Percentiles rank a stretch among this genome's conserved stretches.
These are phyloP conservation scores for Cryphonectria parasitica DNA, from an alignment of 2,329 filamentous ascomycete species.

Conservation along the genomic window DNA sequence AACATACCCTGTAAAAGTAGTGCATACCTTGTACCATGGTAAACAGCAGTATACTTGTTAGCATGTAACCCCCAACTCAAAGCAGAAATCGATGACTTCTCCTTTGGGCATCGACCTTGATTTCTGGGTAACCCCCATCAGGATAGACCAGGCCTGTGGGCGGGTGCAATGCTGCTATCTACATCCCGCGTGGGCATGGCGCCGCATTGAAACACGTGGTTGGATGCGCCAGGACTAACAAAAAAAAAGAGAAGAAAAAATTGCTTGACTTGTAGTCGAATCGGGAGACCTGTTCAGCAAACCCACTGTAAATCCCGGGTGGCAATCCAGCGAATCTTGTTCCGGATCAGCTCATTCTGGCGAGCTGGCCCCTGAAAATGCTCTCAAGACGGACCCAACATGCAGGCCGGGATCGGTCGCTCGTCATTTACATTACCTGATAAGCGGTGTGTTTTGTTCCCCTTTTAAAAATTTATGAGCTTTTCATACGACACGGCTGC, in stretches of 20 bases:
- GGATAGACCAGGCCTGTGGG: not conserved
- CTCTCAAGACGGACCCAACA: not conserved
- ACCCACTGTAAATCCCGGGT: slow-evolving; percentile 21
- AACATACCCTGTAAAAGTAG: no score
- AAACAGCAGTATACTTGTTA: no score
- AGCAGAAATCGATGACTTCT: not conserved
- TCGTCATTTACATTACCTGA: not conserved
- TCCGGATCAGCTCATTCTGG: slow-evolving; percentile 28
- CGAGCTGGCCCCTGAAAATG: slow-evolving; percentile 7
- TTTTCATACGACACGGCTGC: not conserved
- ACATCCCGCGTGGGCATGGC: not conserved
- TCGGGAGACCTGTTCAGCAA: slow-evolving; percentile 7
- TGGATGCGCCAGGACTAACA: not conserved
- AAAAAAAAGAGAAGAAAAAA: not conserved
- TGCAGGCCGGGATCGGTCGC: not conserved
- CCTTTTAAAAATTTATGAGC: not conserved
- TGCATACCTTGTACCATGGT: no score
- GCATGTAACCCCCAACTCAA: no score
- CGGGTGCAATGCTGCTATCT: not conserved
- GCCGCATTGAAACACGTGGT: slow-evolving; percentile 1
- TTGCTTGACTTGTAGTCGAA: not conserved
- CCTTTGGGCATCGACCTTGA: not conserved
- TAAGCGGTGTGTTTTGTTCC: slow-evolving; percentile 2
- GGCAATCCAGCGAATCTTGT: slow-evolving; percentile 25
- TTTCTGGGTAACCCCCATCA: not conserved